Conservation (phyloP, 2,329 filamentous ascomycete species). For the Fusarium poae region DNA sequence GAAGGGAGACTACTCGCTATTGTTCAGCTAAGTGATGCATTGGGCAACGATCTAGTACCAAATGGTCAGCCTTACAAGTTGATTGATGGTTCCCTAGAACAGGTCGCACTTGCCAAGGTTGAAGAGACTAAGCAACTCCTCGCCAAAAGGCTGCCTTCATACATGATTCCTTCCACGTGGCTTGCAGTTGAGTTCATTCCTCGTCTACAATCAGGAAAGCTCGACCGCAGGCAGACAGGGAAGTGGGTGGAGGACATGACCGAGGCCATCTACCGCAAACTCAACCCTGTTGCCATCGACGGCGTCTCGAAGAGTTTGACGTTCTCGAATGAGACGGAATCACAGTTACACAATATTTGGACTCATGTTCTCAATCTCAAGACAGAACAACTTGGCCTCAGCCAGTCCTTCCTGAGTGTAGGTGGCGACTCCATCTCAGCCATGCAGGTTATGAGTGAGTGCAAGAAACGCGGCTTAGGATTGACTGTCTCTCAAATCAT, state of each 20-base stretch:
- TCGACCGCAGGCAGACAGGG: conserved; percentile 33
- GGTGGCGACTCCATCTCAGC: conserved; percentile 60
- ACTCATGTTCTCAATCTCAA: conserved; percentile 39
- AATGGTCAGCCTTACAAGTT: conserved; percentile 29
- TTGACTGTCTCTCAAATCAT: conserved; percentile 50
- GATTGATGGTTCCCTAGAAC: conserved; percentile 12
- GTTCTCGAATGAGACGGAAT: conserved; percentile 9
- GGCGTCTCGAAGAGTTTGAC: neutral
- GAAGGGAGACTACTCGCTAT: conserved; percentile 32
- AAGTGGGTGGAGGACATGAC: conserved; percentile 37
- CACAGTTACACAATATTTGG: conserved; percentile 38
- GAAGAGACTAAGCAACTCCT: conserved; percentile 35
- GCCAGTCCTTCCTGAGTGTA: conserved; percentile 53
- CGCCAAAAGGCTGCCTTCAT: conserved; percentile 27
- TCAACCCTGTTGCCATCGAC: conserved; percentile 17
- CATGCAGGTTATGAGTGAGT: conserved; percentile 57
- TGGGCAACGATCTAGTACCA: conserved; percentile 19
- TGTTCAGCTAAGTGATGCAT: conserved; percentile 22
- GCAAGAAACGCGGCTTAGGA: conserved; percentile 47
- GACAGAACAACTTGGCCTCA: conserved; percentile 34
- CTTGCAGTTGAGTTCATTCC: conserved; percentile 37
- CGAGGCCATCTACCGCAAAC: conserved; percentile 27
- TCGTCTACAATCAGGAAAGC: conserved; percentile 39
- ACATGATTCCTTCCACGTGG: conserved; percentile 46
- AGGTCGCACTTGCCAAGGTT: conserved; percentile 7